phyloP scores from a whole-genome alignment of 345 rosid species.

The Balakata baccata region DNA sequence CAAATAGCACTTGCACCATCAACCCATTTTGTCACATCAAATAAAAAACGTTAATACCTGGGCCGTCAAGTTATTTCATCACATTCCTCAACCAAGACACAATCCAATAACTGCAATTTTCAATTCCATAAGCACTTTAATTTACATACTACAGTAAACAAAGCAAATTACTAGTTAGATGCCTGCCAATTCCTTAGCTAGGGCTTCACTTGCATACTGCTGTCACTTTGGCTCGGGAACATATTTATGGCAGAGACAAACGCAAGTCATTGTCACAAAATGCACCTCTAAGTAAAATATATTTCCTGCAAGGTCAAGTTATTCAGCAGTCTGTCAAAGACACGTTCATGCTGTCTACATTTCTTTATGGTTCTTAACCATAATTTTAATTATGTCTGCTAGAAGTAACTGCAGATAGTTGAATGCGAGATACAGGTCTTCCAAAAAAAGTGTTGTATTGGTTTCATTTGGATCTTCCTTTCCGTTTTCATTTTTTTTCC shows the following conservation, averaged over 20 bases:
- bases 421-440: not conserved
- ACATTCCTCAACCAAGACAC: not conserved
- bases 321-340: not conserved
- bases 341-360: not conserved
- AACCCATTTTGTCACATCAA: not conserved
- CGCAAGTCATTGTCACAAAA: not conserved
- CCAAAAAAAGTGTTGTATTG: not conserved
- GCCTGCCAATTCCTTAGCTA: not conserved
- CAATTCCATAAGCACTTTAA: not conserved
- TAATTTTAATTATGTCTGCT: not conserved
- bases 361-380: not conserved
- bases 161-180: not conserved
- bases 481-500: not conserved
- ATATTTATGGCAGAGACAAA: not conserved
- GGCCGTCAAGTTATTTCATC: not conserved
- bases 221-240: not conserved
- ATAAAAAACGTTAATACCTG: not conserved
- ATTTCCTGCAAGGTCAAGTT: conserved; percentile 6
- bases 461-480: not conserved
- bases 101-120: not conserved
- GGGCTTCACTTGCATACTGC: not conserved
- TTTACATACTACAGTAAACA: not conserved
- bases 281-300: not conserved
- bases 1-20: not conserved
- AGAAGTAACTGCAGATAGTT: conserved; percentile 2